phyloP scores from a whole-genome alignment of 805 yeast genomes.

The Wickerhamomyces bisporus region DNA sequence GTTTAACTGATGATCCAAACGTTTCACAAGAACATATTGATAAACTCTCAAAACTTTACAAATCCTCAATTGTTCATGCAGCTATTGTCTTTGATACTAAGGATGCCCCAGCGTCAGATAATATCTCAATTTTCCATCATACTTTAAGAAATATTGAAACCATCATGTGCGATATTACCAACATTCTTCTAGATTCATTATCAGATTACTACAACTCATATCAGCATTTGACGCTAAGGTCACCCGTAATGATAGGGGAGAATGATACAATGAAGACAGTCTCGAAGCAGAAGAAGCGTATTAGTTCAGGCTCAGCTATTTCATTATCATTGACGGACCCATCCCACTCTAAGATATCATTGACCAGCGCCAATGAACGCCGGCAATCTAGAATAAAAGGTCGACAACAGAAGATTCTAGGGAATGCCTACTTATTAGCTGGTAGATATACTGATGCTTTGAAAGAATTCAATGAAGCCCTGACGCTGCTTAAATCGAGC shows the following conservation, averaged over 20 bases:
- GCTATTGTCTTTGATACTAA: conserved; percentile 43
- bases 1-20: conserved; percentile 27
- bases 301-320: conserved; percentile 24
- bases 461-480: conserved; percentile 69
- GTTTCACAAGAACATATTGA: conserved; percentile 26
- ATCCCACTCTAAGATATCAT: conserved; percentile 32
- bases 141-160: conserved; percentile 43
- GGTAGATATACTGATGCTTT: conserved; percentile 75
- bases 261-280: conserved; percentile 35
- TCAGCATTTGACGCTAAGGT: conserved; percentile 72
- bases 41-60: conserved; percentile 40
- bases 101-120: not conserved
- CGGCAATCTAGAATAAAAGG: conserved; percentile 52
- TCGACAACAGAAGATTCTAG: conserved; percentile 69
- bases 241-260: conserved; percentile 66
- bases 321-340: conserved; percentile 20
- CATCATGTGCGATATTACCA: conserved; percentile 65
- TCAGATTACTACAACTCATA: conserved; percentile 69
- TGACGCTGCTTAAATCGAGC: conserved; percentile 48
- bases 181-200: conserved; percentile 56
- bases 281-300: conserved; percentile 37
- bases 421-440: conserved; percentile 70
- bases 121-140: conserved; percentile 6
- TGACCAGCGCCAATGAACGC: conserved; percentile 29
- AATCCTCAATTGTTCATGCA: conserved; percentile 51